These are phyloP conservation scores for Triglochin maritima DNA, from an alignment of 106 monocot species.

Conservation along the genomic window DNA sequence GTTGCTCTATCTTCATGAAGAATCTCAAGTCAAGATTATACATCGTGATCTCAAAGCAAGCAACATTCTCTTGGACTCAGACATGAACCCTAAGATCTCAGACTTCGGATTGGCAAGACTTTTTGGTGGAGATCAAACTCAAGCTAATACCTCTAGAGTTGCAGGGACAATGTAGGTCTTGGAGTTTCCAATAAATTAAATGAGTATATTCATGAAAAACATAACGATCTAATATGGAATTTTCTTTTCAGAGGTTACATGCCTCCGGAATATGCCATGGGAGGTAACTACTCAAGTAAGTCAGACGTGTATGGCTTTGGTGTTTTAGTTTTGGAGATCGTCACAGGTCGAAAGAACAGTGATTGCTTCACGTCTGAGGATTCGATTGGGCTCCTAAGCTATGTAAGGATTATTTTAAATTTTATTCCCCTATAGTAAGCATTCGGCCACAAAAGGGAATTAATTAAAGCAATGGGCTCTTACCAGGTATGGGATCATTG, in stretches of 20 bases:
- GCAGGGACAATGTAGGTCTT: constrained; percentile 1
- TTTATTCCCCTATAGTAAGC: neutral
- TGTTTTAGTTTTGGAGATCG: constrained; percentile 23
- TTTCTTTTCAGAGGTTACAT: constrained; percentile 22
- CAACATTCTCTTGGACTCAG: neutral
- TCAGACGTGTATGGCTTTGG: constrained; percentile 30
- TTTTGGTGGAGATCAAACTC: constrained; percentile 1
- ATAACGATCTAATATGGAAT: neutral
- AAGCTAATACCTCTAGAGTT: constrained; percentile 1
- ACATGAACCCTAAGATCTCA: constrained; percentile 8
- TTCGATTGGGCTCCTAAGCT: neutral
- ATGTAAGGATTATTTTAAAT: constrained; percentile 4
- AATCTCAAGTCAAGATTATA: constrained; percentile 2
- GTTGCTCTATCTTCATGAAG: constrained; percentile 4
- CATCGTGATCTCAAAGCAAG: constrained; percentile 7
- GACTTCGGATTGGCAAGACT: constrained; percentile 7
- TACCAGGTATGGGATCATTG: constrained; percentile 1
- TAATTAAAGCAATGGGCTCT: neutral
- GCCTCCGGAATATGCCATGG: constrained; percentile 28
- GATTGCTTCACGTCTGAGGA: neutral
- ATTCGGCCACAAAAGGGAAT: neutral
- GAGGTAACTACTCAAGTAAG: constrained; percentile 19
- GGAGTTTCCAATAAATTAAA: neutral
- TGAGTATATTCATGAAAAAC: neutral
- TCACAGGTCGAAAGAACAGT: constrained; percentile 14